Base-by-base conservation (phyloP, 805 yeast genomes). In the Ogataea zsoltii region DNA sequence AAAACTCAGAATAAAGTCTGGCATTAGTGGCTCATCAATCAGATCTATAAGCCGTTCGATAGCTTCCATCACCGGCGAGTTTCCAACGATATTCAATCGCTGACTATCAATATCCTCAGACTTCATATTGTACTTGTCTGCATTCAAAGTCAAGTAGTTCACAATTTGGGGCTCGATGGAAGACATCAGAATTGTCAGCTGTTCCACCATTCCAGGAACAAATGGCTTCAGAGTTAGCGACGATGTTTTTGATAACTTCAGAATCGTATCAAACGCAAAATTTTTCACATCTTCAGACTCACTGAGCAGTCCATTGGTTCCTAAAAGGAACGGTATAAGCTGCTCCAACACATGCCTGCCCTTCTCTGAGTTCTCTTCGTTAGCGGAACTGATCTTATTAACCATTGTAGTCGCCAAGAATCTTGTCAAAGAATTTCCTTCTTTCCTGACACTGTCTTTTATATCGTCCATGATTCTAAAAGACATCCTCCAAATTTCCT, bases 391-490 rank as follows among this genome's bases (percentile, higher is more conserved):
- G 13, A 86, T 73, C 18, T 78, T 72, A 33, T 80, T 72, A 2
- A 83, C 80, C 53, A 89, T 68, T 4, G 77, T 72, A 14, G 81
- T 74, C 0, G 96, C 80, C 21, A 91, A 71, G 9, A 76, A 73
- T 50, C 82, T 79, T 0, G 96, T 80, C 31, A 94, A 68, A 29
- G 76, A 76, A 32, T 74, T 67, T 9, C 96, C 97, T 37, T 88
- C 96, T 46, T 77, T 79, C 41, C 97, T 74, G 3, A 94, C 97
- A 66, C 95, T 86, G 30, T 88, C 97, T 63, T 94, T 94, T 48
- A 92, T 88, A 68, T 92, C 98, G 67, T 92, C 99, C 77, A 92
- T 79, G 0, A 80, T 79, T 58, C 99, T 76, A 68, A 92, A 91
- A 39, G 91, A 83, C 86, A 88, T 83, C 4, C 76, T 72, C 97